These are phyloP conservation scores for Penicillium crystallinum DNA, from an alignment of 495 filamentous ascomycete species.

Conservation along the genomic window DNA sequence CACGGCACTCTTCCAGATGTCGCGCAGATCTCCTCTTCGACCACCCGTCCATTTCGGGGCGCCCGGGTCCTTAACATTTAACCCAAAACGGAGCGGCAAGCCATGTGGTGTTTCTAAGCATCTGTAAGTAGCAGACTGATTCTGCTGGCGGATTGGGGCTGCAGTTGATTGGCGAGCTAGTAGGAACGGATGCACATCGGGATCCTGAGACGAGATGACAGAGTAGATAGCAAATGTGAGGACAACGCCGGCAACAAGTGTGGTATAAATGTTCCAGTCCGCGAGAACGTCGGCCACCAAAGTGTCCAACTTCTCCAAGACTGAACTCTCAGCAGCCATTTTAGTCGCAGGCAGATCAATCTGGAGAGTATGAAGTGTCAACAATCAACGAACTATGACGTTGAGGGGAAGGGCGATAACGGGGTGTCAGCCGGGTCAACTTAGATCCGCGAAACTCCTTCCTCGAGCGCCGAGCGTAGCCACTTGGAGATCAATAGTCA, in stretches of 20 bases:
- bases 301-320: slow-evolving; percentile 61
- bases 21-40: slow-evolving; percentile 82
- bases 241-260: slow-evolving; percentile 54
- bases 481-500: slow-evolving; percentile 11
- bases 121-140: slow-evolving; percentile 78
- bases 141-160: slow-evolving; percentile 72
- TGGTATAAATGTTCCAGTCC: slow-evolving; percentile 76
- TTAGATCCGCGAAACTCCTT: slow-evolving; percentile 14
- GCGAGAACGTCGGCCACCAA: slow-evolving; percentile 61
- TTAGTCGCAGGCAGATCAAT: slow-evolving; percentile 8
- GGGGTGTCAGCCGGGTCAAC: slow-evolving; percentile 18
- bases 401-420: slow-evolving; percentile 14
- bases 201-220: slow-evolving; percentile 57
- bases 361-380: slow-evolving; percentile 7
- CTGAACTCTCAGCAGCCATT: slow-evolving; percentile 48
- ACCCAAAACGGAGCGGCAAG: slow-evolving; percentile 71
- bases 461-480: slow-evolving; percentile 11
- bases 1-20: slow-evolving; percentile 80
- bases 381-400: slow-evolving; percentile 19
- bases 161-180: slow-evolving; percentile 77
- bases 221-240: slow-evolving; percentile 59
- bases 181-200: slow-evolving; percentile 87
- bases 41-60: slow-evolving; percentile 77
- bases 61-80: slow-evolving; percentile 80
- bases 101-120: slow-evolving; percentile 77